Evolutionary conservation across 306 rosid species (phyloP).

Genomic region (Fagus crenata): DNA sequence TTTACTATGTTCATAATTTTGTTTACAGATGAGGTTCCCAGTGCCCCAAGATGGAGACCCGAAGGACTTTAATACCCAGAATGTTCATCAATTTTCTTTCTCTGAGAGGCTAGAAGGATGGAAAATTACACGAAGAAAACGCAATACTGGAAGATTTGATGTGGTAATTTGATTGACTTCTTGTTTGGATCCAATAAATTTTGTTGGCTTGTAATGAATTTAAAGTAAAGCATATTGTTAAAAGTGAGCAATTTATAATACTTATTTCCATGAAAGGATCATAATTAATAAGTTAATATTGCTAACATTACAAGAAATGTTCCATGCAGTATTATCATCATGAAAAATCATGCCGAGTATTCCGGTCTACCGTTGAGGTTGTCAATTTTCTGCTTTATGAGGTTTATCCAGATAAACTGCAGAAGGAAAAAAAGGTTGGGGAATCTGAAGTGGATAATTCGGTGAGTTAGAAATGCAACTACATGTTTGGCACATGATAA

Average conservation of each 20-base stretch:
- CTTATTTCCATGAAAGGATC: background rate
- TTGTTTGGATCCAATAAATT: background rate
- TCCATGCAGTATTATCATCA: conserved; percentile 20
- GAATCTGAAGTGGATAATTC: background rate
- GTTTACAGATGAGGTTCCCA: background rate
- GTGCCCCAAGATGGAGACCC: background rate
- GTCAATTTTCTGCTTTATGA: conserved; percentile 26
- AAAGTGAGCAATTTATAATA: background rate
- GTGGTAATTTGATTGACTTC: background rate
- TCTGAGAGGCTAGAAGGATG: conserved; percentile 15
- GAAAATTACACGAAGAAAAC: conserved; percentile 2
- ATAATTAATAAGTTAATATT: background rate
- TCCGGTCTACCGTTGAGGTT: conserved; percentile 20
- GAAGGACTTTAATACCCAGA: background rate
- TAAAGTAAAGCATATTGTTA: background rate
- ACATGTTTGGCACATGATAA: background rate
- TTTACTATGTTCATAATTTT: background rate
- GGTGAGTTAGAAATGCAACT: background rate
- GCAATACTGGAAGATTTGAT: conserved; percentile 7
- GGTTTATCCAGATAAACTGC: conserved; percentile 1
- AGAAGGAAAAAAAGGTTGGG: background rate
- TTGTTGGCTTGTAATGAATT: background rate
- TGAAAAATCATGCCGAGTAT: background rate
- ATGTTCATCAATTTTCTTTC: background rate
- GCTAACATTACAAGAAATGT: background rate